A percentile compares a stretch with the other conserved stretches of the same genome.
Conservation (phyloP, 2,329 filamentous ascomycete genomes). For the Pestalotiopsis sp. region DNA sequence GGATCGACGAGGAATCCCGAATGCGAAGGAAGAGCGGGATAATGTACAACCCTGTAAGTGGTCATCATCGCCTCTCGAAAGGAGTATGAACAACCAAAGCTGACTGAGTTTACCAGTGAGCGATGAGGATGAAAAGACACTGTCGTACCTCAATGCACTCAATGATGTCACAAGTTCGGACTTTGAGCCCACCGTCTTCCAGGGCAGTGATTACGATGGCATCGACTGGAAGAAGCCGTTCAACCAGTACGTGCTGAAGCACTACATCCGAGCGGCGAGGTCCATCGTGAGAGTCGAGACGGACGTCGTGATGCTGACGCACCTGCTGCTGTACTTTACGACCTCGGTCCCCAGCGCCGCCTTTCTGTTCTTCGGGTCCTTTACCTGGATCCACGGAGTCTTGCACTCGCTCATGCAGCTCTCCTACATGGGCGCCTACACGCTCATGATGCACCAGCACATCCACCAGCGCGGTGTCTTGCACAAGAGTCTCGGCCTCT, state of each 20-base stretch:
- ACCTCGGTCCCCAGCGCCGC: conserved; percentile 72
- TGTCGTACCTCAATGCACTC: conserved; percentile 36
- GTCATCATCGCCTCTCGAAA: background rate
- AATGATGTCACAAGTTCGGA: conserved; percentile 49
- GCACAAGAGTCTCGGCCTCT: conserved; percentile 50
- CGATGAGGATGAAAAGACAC: background rate
- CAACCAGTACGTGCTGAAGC: conserved; percentile 50
- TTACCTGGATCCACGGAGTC: conserved; percentile 69
- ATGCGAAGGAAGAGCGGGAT: background rate
- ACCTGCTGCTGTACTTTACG: conserved; percentile 71
- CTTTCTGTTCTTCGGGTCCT: conserved; percentile 62
- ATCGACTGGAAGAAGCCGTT: conserved; percentile 30
- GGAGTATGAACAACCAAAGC: background rate
- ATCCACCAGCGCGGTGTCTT: conserved; percentile 78
- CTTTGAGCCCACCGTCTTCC: conserved; percentile 60
- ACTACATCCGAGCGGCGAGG: conserved; percentile 61
- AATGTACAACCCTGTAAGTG: background rate
- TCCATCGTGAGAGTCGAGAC: conserved; percentile 65
- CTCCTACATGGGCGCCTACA: conserved; percentile 75
- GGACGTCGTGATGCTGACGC: conserved; percentile 79
- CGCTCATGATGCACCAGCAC: conserved; percentile 82
- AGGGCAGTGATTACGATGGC: conserved; percentile 51
- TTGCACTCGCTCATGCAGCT: conserved; percentile 67
- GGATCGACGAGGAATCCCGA: background rate
- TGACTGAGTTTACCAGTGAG: background rate